Base-by-base conservation (phyloP, 768 basidiomycete genomes). In the Cyclocybe cylindracea region DNA sequence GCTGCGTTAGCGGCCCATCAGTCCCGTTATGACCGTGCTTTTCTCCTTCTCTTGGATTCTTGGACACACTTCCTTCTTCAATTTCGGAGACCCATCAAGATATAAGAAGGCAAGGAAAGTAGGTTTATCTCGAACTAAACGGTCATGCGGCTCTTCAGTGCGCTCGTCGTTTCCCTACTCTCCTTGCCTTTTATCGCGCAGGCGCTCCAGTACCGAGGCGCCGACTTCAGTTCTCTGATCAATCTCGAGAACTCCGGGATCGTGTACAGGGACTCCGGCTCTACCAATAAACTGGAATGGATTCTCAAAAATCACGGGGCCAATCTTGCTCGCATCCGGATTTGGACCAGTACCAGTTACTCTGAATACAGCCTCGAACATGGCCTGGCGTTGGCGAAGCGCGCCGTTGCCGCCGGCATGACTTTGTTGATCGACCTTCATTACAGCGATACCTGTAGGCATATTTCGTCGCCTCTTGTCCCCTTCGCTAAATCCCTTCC, bases 381-480 rank as follows among this genome's bases (percentile, higher is more conserved):
- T 56, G 83, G 74, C 0, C 68, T 86, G 18, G 71, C 72, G 0
- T 65, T 85, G 37, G 83, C 77, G 5, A 82, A 82, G 65, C 70
- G 84, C 8, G 77, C 80, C 40, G 74, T 70, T 39, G 80, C 79
- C 9, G 81, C 79, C 9, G 83, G 83, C 9, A 75, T 85, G 79
- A 69, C 70, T 9, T 59, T 86, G 10, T 61, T 78, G 38, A 69
- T 86, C 8, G 83, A 86, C 57, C 62, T 85, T 41, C 84, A 86
- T 56, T 85, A 78, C 61, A 84, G 82, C 60, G 84, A 86, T 58
- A 84, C 78, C n/a, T 82, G 82, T 82, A 53, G 29, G 75, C 68
- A 3, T 3, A 53, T 31, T 16, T 40, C 8, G 10, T 41, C 1
- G 33, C 18, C 29, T 42, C 38, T 38, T 43, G 42, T 29, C 16